Conservation (phyloP, 2,329 filamentous ascomycete species). For the Malbranchea cinnamomea region DNA sequence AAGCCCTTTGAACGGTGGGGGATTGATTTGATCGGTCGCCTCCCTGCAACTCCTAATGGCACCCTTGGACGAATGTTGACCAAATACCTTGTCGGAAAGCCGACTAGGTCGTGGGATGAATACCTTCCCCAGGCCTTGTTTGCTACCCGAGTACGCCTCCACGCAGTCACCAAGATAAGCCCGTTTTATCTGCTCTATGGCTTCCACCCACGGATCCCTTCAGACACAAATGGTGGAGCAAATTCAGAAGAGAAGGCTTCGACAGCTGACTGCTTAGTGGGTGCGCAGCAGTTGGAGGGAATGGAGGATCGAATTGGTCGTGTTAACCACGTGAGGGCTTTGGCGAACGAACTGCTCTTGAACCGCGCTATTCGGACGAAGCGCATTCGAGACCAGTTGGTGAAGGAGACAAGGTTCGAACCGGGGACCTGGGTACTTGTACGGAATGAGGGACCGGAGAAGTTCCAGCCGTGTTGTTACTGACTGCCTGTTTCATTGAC, state of each 20-base stretch:
- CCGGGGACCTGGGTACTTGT: not conserved
- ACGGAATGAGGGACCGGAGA: slow-evolving; percentile 1
- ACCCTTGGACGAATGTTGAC: not conserved
- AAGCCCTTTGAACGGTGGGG: slow-evolving; percentile 1
- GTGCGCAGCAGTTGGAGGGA: slow-evolving; percentile 2
- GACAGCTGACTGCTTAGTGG: too few species aligned
- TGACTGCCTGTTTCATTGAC: too few species aligned
- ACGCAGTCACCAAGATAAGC: not conserved
- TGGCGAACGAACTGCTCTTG: slow-evolving; percentile 4
- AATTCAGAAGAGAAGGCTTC: not conserved
- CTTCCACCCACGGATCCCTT: slow-evolving; percentile 1
- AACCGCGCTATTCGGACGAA: not conserved
- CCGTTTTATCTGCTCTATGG: slow-evolving; percentile 1
- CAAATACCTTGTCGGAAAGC: slow-evolving; percentile 2
- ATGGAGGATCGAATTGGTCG: not conserved
- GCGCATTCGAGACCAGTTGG: not conserved
- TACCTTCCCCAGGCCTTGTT: slow-evolving; percentile 3
- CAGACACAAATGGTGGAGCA: slow-evolving; percentile 1
- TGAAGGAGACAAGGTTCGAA: not conserved
- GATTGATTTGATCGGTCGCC: slow-evolving; percentile 1
- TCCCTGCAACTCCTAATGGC: not conserved
- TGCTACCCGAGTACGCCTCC: not conserved
- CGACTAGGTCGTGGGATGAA: slow-evolving; percentile 1
- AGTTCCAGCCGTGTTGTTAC: too few species aligned
- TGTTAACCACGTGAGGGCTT: not conserved